These are phyloP conservation scores for Lasiodiplodia hormozganensis DNA, from an alignment of 2,329 filamentous ascomycete genomes.

Conservation along the genomic window DNA sequence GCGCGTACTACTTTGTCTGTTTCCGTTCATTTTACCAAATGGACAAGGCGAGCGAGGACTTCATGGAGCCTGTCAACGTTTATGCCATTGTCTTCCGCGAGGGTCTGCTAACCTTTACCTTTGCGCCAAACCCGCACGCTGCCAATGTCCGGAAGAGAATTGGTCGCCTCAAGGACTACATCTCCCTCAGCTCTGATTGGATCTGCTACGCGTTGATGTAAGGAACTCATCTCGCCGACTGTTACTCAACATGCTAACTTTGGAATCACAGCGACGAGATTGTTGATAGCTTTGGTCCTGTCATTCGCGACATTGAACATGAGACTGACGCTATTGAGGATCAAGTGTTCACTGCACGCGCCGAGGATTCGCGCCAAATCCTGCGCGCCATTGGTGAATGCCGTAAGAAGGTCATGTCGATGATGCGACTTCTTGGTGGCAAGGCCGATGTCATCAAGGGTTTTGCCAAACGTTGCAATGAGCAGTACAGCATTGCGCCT, in stretches of 20 bases:
- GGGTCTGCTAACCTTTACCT: constrained; percentile 93
- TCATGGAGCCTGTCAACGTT: constrained; percentile 93
- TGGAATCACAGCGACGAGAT: constrained; percentile 77
- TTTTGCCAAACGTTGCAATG: constrained; percentile 98
- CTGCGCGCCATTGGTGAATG: constrained; percentile 87
- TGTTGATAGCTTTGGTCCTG: constrained; percentile 91
- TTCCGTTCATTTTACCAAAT: constrained; percentile 92
- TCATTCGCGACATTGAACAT: constrained; percentile 83
- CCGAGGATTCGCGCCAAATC: constrained; percentile 87
- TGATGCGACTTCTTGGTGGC: constrained; percentile 90
- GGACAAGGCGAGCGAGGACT: constrained; percentile 78
- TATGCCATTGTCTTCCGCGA: constrained; percentile 97
- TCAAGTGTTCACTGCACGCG: constrained; percentile 88
- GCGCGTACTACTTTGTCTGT: constrained; percentile 96
- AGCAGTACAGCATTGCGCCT: constrained; percentile 93
- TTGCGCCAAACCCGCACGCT: constrained; percentile 84
- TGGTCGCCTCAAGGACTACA: constrained; percentile 90
- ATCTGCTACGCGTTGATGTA: constrained; percentile 98
- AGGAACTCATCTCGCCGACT: constrained; percentile 44
- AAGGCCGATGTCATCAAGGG: constrained; percentile 98
- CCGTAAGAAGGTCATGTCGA: constrained; percentile 91
- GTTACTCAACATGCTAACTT: constrained; percentile 27
- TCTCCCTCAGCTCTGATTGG: constrained; percentile 95
- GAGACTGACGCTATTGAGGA: constrained; percentile 96
- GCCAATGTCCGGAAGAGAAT: constrained; percentile 91